Percentiles rank a stretch among this genome's conserved stretches.
These are phyloP conservation scores for Boletus rubropictus DNA, from an alignment of 768 basidiomycete genomes.

Conservation along the genomic window DNA sequence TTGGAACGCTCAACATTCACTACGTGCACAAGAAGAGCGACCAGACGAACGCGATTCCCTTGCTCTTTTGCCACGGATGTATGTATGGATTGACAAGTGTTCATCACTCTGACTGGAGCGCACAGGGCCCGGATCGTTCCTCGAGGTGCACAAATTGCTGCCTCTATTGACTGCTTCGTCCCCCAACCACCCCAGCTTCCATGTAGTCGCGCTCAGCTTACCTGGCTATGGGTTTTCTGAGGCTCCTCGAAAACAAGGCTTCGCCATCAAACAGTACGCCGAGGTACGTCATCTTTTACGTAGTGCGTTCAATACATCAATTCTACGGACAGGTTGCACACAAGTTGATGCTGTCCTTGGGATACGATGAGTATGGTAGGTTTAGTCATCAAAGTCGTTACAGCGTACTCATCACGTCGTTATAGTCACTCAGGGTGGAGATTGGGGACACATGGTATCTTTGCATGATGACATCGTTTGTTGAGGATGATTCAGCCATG, in stretches of 20 bases:
- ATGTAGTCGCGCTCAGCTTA: conserved; percentile 54
- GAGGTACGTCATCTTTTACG: conserved; percentile 34
- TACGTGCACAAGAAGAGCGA: conserved; percentile 52
- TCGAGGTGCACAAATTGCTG: conserved; percentile 51
- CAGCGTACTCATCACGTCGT: background rate
- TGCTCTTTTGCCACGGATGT: conserved; percentile 62
- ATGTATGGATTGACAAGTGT: conserved; percentile 5
- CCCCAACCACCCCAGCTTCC: conserved; percentile 48
- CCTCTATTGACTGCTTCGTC: conserved; percentile 43
- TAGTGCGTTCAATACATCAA: background rate
- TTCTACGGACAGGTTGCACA: conserved; percentile 34
- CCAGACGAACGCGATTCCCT: conserved; percentile 43
- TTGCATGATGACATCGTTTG: background rate
- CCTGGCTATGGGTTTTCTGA: conserved; percentile 63
- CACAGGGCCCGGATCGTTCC: conserved; percentile 48
- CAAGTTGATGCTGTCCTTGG: conserved; percentile 45
- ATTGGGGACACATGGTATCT: conserved; percentile 40
- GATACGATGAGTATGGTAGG: conserved; percentile 46
- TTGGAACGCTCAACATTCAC: conserved; percentile 48
- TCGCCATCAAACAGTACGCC: conserved; percentile 45
- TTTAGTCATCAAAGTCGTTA: background rate
- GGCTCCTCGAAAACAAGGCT: conserved; percentile 48
- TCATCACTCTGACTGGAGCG: background rate
- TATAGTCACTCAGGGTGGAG: conserved; percentile 45
- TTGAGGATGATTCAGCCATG: background rate